A percentile compares a stretch with the other conserved stretches of the same genome.
Evolutionary conservation across 768 basidiomycete genomes (phyloP).

Genomic region (Lenzites betulinus): DNA sequence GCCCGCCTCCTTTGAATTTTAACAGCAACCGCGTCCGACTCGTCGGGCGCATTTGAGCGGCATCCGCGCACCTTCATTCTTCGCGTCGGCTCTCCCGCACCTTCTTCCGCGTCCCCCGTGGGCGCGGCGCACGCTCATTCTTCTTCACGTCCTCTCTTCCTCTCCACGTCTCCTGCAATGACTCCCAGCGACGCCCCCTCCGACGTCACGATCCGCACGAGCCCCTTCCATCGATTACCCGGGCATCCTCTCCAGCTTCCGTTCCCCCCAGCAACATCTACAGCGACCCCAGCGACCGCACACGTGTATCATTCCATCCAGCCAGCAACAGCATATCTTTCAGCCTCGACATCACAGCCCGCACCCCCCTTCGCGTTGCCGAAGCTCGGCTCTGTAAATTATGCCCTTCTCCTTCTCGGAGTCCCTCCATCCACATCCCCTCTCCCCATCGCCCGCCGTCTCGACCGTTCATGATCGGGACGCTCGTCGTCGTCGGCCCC

Average conservation of each 20-base stretch:
- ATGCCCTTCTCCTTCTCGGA: conserved; percentile 8
- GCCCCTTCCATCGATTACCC: not conserved
- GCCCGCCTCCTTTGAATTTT: not conserved
- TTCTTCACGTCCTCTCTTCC: not conserved
- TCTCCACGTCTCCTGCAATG: not conserved
- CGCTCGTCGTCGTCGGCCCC: too few species aligned
- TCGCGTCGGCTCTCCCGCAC: conserved; percentile 9
- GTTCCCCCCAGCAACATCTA: too few species aligned
- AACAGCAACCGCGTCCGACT: not conserved
- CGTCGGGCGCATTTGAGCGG: not conserved
- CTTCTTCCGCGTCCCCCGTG: not conserved
- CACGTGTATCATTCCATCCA: conserved; percentile 1
- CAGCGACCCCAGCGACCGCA: not conserved
- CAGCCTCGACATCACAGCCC: not conserved
- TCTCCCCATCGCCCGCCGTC: not conserved
- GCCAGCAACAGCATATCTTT: not conserved
- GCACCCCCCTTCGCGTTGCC: not conserved
- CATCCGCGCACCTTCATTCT: conserved; percentile 8
- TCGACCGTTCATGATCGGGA: not conserved
- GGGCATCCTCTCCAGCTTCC: too few species aligned
- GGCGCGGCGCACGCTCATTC: conserved; percentile 12
- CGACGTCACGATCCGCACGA: not conserved
- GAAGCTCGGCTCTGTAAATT: conserved; percentile 9
- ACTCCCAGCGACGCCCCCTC: not conserved
- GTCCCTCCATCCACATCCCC: not conserved